Evolutionary conservation across 1,284 basidiomycete species (phyloP), one percentile per base, ranked within the genome.

Genomic region (Ustilago lituana): DNA sequence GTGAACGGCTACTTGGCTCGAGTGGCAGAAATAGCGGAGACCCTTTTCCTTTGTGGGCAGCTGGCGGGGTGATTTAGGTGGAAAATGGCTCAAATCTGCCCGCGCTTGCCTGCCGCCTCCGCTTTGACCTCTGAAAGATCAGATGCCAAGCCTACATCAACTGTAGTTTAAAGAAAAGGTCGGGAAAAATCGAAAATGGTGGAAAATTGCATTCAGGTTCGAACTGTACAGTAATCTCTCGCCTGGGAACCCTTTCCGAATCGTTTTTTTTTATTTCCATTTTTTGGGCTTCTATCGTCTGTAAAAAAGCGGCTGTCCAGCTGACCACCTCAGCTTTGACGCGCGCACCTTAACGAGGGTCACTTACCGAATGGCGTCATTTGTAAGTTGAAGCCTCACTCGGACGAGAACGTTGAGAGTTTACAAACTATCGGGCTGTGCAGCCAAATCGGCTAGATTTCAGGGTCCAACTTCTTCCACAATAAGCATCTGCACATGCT

Each of bases 341-440:
- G n/a, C n/a, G n/a, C n/a, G n/a, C 17, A 39, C 11, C 60, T 63
- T 53, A 40, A 58, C 55, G 61, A 64, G 45, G 23, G 0, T 29
- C n/a, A 48, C 55, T 58, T 44, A 33, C 56, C 55, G 52, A 66
- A 66, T 60, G 63, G 57, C 63, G 63, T 59, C 51, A 66, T 66
- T 60, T 52, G 39, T 3, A 22, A n/a, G 6, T 8, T 3, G 12
- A 14, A 11, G 0, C 3, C 20, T 36, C 15, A 41, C 22, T 55
- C 59, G 59, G 38, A 47, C 48, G 48, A 33, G 2, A 48, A 29
- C 27, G 7, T 29, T 29, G 27, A 6, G 12, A 29, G 27, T 29
- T 29, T 12, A 26, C n/a, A n/a, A n/a, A n/a, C n/a, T n/a, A 31
- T 33, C 27, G 37, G 36, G 37, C 5, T 23, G 9, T 2, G 8